These are phyloP conservation scores for Starmerella apis DNA, from an alignment of 805 yeast species.

Conservation along the genomic window DNA sequence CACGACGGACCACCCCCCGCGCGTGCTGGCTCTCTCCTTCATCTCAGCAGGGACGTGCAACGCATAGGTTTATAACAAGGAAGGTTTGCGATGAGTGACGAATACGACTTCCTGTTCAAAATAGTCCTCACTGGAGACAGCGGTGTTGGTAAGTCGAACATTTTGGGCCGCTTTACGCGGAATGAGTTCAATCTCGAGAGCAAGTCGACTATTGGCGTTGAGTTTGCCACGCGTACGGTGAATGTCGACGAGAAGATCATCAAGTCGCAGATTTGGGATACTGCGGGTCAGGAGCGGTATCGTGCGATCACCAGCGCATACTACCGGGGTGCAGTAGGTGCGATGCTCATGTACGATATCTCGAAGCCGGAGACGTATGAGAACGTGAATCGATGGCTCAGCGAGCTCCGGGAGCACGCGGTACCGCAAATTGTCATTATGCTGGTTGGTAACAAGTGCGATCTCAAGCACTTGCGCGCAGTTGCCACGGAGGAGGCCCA, in stretches of 20 bases:
- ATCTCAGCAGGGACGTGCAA: neutral
- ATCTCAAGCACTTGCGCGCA: constrained; percentile 84
- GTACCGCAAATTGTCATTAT: constrained; percentile 94
- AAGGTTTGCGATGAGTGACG: constrained; percentile 41
- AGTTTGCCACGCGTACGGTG: constrained; percentile 91
- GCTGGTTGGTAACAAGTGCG: constrained; percentile 94
- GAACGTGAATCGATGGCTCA: constrained; percentile 86
- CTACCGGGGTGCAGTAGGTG: constrained; percentile 97
- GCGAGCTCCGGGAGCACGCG: constrained; percentile 91
- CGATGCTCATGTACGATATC: constrained; percentile 88
- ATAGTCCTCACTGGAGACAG: constrained; percentile 93
- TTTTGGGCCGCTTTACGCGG: constrained; percentile 84
- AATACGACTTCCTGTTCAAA: constrained; percentile 86
- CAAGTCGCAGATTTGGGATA: constrained; percentile 97
- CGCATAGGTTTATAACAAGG: neutral
- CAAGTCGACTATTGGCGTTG: constrained; percentile 93
- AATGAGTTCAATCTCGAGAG: constrained; percentile 93
- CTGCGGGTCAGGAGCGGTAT: constrained; percentile 98
- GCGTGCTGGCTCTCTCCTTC: constrained; percentile 1
- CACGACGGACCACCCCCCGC: constrained; percentile 1
- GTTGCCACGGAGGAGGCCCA: constrained; percentile 97
- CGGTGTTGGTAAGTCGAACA: constrained; percentile 93
- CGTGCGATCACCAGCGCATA: constrained; percentile 96
- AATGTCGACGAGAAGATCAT: constrained; percentile 92
- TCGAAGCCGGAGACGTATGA: constrained; percentile 84